A percentile compares a stretch with the other conserved stretches of the same genome.
These are phyloP conservation scores for Allium cepa DNA, from an alignment of 106 monocot genomes.

Conservation along the genomic window DNA sequence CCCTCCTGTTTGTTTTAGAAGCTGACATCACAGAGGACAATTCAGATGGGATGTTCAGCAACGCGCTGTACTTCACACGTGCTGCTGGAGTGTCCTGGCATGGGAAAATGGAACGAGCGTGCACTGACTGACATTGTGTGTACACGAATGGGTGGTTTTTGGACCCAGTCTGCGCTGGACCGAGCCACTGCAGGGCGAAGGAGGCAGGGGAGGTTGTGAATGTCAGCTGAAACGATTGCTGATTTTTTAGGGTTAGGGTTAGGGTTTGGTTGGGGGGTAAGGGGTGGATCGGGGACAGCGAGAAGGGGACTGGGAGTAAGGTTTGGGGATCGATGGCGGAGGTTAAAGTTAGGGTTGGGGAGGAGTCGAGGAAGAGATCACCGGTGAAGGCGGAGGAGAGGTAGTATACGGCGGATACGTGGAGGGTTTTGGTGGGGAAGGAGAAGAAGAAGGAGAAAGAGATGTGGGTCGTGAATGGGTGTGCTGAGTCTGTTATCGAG, in stretches of 20 bases:
- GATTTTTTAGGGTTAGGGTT: constrained; percentile 35
- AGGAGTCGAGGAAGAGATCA: constrained; percentile 42
- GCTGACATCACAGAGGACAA: constrained; percentile 83
- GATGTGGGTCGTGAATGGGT: constrained; percentile 51
- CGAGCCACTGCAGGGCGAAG: constrained; percentile 85
- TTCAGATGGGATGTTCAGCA: constrained; percentile 52
- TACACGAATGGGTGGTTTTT: constrained; percentile 59
- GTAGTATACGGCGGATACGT: constrained; percentile 52
- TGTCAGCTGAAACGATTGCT: constrained; percentile 36
- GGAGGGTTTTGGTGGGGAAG: constrained; percentile 65
- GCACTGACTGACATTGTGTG: constrained; percentile 91
- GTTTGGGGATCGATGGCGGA: constrained; percentile 36
- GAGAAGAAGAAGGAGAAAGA: constrained; percentile 72
- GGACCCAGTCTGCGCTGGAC: constrained; percentile 62
- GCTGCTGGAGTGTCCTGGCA: constrained; percentile 99
- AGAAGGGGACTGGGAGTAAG: constrained; percentile 25
- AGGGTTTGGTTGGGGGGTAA: constrained; percentile 50
- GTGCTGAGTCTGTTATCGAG: constrained; percentile 50
- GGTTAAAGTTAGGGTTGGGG: constrained; percentile 45
- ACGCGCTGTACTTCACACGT: constrained; percentile 51
- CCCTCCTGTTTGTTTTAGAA: constrained; percentile 32
- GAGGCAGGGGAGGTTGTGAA: constrained; percentile 71
- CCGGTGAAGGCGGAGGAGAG: constrained; percentile 52
- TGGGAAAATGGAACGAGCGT: constrained; percentile 92
- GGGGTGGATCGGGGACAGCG: constrained; percentile 20